Base-by-base conservation (phyloP, 2,329 filamentous ascomycete species). In the Ophiostoma pallidulum region DNA sequence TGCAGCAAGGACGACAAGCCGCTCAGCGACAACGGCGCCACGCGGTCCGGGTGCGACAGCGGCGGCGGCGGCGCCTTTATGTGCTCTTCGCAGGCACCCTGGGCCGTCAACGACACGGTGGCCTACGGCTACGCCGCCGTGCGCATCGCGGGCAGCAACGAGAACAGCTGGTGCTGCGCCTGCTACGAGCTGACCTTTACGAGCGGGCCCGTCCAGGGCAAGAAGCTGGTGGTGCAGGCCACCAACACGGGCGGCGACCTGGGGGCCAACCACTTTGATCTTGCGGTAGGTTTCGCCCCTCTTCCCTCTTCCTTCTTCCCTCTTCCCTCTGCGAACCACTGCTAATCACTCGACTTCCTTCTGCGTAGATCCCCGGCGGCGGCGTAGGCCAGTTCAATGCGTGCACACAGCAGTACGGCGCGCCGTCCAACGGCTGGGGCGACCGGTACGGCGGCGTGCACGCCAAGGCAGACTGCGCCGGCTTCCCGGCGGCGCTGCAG, bases 181-280 rank as follows among this genome's bases (percentile, higher is more conserved):
- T 80, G 77, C 64, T 80, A 78, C 60, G 72, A 78, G 62, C 63
- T 81, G 47, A 77, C 75, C 12, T 79, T 81, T 58, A 79, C 74
- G 10, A 71, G 68, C 58, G 72, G 71, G 6, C 60, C 70, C 1
- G 66, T 77, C 16, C 56, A 60, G 37, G 75, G 76, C 42, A 79
- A 80, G 66, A 77, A 69, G 58, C 72, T 80, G 70, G 67, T 80
- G 35, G 70, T 80, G 28, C 77, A 80, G 62, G 74, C 75, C 9
- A 76, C 72, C 14, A 80, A 80, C 56, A 80, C 75, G 14, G 76
- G 74, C 4, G 68, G 65, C 10, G 75, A 78, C 54, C 59, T 78
- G 47, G 69, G 68, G 4, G 59, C 66, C 43, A 75, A 76, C 52
- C 74, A 78, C 53, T 78, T 78, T 58, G 73, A 78, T 60, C 58